phyloP scores from a whole-genome alignment of 805 yeast genomes.

The Kluyveromyces nonfermentans region DNA sequence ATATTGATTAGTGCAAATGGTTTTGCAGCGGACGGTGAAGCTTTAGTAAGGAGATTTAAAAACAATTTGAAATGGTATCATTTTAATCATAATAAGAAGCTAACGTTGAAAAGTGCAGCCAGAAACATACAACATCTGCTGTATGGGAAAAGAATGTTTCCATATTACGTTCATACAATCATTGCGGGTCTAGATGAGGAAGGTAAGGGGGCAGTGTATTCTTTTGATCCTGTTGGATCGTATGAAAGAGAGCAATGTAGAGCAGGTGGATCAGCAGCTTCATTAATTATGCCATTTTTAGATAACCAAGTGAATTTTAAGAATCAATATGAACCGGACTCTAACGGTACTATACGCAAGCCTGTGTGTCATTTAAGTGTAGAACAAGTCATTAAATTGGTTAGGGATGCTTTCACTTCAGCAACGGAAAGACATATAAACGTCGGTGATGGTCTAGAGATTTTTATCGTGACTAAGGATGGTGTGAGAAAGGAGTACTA shows the following conservation, averaged over 20 bases:
- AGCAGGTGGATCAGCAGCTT: slow-evolving; percentile 97
- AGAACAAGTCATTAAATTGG: slow-evolving; percentile 81
- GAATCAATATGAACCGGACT: slow-evolving; percentile 78
- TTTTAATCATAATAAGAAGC: slow-evolving; percentile 70
- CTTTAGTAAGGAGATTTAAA: slow-evolving; percentile 66
- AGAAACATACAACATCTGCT: slow-evolving; percentile 82
- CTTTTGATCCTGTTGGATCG: slow-evolving; percentile 96
- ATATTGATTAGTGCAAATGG: slow-evolving; percentile 89
- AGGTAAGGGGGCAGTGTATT: slow-evolving; percentile 91
- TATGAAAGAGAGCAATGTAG: slow-evolving; percentile 96
- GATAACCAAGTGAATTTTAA: slow-evolving; percentile 96
- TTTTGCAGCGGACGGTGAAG: slow-evolving; percentile 89
- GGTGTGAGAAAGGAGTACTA: slow-evolving; percentile 78
- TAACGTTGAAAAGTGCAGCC: slow-evolving; percentile 69
- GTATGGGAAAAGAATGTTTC: slow-evolving; percentile 91
- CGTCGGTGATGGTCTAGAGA: slow-evolving; percentile 94
- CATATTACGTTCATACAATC: slow-evolving; percentile 91
- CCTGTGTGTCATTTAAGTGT: slow-evolving; percentile 54
- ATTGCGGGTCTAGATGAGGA: slow-evolving; percentile 81
- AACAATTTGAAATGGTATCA: slow-evolving; percentile 78
- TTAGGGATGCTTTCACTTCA: slow-evolving; percentile 87
- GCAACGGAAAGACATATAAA: slow-evolving; percentile 98
- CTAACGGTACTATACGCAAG: slow-evolving; percentile 57
- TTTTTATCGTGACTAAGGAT: slow-evolving; percentile 83
- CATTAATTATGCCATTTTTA: slow-evolving; percentile 92